A percentile compares a stretch with the other conserved stretches of the same genome.
Evolutionary conservation across 2,329 filamentous ascomycete species (phyloP).

Genomic region (Tolypocladium nubicola): DNA sequence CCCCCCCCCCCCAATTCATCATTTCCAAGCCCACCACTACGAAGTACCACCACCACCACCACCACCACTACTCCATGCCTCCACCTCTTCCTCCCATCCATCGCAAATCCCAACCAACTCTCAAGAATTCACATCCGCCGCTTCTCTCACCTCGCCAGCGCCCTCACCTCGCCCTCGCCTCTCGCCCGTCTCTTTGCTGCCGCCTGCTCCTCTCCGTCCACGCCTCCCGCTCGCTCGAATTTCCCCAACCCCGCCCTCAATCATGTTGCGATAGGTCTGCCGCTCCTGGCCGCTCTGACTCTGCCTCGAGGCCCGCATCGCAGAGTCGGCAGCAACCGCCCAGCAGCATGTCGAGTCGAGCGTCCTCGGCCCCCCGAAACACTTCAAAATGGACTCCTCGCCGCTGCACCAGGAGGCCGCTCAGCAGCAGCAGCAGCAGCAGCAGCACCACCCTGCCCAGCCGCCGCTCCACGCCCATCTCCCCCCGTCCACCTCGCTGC

Average conservation of each 20-base stretch:
- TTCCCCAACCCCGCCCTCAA: not conserved
- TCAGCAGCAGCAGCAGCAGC: not conserved
- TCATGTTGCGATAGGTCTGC: conserved; percentile 8
- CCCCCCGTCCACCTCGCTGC: conserved; percentile 26
- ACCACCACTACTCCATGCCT: not conserved
- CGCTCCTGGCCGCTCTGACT: conserved; percentile 3
- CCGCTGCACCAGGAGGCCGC: conserved; percentile 1
- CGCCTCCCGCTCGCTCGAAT: not conserved
- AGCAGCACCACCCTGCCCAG: conserved; percentile 3
- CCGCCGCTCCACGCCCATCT: conserved; percentile 20
- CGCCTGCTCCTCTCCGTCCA: not conserved
- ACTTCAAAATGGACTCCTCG: conserved; percentile 8
- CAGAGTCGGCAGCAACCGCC: conserved; percentile 1
- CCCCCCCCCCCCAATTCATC: no score
- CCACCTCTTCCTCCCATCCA: not conserved
- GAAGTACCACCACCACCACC: not conserved
- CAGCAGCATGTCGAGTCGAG: conserved; percentile 8
- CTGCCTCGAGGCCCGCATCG: conserved; percentile 3
- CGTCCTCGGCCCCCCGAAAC: not conserved
- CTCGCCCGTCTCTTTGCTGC: not conserved
- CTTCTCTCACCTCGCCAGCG: not conserved
- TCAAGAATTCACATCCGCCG: not conserved
- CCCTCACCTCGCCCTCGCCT: not conserved
- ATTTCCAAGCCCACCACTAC: conserved; percentile 1
- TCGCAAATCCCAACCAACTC: conserved; percentile 1